phyloP scores from a whole-genome alignment of 441 rosid species.

The Metrosideros polymorpha region DNA sequence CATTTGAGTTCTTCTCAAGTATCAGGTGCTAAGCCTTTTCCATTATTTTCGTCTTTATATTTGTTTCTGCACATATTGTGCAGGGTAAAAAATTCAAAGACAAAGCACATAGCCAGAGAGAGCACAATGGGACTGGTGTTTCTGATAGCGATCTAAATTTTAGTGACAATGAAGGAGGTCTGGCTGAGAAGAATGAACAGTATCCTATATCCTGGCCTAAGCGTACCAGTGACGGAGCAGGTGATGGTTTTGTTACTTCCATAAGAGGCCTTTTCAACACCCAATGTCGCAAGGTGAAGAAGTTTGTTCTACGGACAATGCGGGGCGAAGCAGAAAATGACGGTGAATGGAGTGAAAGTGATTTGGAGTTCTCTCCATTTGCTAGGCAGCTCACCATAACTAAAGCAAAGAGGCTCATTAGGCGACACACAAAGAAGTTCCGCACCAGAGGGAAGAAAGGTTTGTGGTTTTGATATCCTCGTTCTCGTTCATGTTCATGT shows the following conservation, averaged over 20 bases:
- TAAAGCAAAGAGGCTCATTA: conserved; percentile 79
- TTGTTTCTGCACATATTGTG: not conserved
- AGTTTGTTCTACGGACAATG: conserved; percentile 95
- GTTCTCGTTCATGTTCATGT: too few species aligned
- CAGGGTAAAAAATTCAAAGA: conserved; percentile 99
- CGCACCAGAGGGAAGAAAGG: conserved; percentile 78
- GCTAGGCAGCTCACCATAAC: conserved; percentile 94
- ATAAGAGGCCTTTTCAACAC: conserved; percentile 87
- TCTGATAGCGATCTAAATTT: conserved; percentile 74
- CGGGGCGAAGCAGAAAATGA: conserved; percentile 95
- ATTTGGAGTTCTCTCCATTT: conserved; percentile 75
- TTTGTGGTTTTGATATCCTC: conserved; percentile 21
- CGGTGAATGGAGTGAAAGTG: conserved; percentile 97
- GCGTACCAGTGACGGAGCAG: conserved; percentile 93
- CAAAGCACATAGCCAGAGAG: conserved; percentile 57
- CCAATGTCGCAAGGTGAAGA: conserved; percentile 91
- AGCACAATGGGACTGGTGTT: conserved; percentile 30
- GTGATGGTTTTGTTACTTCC: conserved; percentile 98
- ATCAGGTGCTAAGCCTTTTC: not conserved
- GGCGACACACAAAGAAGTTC: conserved; percentile 89
- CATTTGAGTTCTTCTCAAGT: not conserved
- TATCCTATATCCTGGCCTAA: conserved; percentile 64
- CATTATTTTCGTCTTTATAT: not conserved
- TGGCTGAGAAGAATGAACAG: conserved; percentile 55
- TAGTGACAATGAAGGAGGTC: conserved; percentile 71